A percentile compares a stretch with the other conserved stretches of the same genome.
phyloP scores from a whole-genome alignment of 306 rosid species.

The Malus orientalis region DNA sequence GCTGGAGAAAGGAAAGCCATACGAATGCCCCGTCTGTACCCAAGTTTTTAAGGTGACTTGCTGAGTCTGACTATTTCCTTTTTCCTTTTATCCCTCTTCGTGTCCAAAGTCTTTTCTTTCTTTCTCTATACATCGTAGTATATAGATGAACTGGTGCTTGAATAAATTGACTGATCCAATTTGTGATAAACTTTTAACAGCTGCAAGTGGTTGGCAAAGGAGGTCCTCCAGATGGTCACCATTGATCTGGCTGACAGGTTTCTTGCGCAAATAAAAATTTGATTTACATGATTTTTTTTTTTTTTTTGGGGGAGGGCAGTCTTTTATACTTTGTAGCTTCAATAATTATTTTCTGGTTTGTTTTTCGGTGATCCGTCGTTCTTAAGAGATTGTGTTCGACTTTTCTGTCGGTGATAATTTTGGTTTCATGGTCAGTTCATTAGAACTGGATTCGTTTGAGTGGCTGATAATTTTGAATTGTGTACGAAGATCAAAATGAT shows the following conservation, averaged over 20 bases:
- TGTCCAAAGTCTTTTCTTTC: not conserved
- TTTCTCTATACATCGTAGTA: not conserved
- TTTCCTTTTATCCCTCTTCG: not conserved
- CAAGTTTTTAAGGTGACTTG: slow-evolving; percentile 35
- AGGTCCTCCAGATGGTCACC: slow-evolving; percentile 36
- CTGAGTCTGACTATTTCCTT: not conserved
- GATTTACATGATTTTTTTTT: not conserved
- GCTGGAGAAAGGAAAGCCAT: slow-evolving; percentile 42
- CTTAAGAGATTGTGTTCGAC: not conserved
- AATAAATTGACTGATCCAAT: not conserved
- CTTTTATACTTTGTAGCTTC: not conserved
- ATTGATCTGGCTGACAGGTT: slow-evolving; percentile 14
- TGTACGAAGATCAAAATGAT: not conserved
- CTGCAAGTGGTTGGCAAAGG: slow-evolving; percentile 38
- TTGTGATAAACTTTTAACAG: slow-evolving; percentile 18
- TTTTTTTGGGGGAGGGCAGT: not conserved
- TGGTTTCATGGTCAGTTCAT: not conserved
- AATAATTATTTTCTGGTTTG: not conserved
- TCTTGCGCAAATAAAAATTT: slow-evolving; percentile 15
- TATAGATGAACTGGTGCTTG: not conserved
- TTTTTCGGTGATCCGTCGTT: not conserved
- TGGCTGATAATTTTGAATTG: not conserved
- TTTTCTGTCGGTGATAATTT: not conserved
- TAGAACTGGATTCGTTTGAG: not conserved
- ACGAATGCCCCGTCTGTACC: slow-evolving; percentile 41